Base-by-base conservation (phyloP, 2,329 filamentous ascomycete species). In the Colletotrichum sidae region DNA sequence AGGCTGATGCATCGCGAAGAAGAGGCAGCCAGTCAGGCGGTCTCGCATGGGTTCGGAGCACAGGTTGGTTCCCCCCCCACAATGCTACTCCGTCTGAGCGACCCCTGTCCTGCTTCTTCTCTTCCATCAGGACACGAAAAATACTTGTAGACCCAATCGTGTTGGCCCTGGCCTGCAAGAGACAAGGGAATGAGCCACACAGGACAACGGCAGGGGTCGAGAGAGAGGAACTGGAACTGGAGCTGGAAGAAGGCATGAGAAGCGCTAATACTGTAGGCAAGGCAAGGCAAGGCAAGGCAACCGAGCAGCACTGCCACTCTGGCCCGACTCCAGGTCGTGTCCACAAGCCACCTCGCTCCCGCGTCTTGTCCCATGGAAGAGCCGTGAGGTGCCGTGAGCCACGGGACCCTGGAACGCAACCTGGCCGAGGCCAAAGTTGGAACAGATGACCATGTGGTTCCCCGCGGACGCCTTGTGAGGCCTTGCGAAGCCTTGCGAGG, bases 1-100 rank as follows among this genome's bases (percentile, higher is more conserved):
- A 62, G 59, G 59, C 59, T 62, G 52, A 62, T 61, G 50, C 57
- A 55, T 46, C 37, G n/a, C 33, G 15, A 57, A 11, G 11, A 37
- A 62, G 63, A 66, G 58, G 63, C 63, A 66, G 63, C 63, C 63
- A 66, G 62, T 41, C 35, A 57, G 55, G 55, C 55, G 46, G 41
- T 50, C 33, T 25, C 45, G 25, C 44, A 41, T 41, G 38, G 38
- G 38, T 13, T 25, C 25, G 4, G 25, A 25, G 25, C 6, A 13
- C 9, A 15, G 42, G 8, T 45, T 17, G 17, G 17, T 46, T 25
- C 53, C 53, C 35, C 47, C n/a, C 35, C 53, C 53, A n/a, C 17
- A 63, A 51, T 49, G 13, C 52, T 12, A 55, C 44, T 41, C 51
- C 46, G 35, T 51, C 57, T 42, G 57, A 52, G 45, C 57, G 17